Conservation (phyloP, 1,284 basidiomycete species). For the Marasmius oreades region DNA sequence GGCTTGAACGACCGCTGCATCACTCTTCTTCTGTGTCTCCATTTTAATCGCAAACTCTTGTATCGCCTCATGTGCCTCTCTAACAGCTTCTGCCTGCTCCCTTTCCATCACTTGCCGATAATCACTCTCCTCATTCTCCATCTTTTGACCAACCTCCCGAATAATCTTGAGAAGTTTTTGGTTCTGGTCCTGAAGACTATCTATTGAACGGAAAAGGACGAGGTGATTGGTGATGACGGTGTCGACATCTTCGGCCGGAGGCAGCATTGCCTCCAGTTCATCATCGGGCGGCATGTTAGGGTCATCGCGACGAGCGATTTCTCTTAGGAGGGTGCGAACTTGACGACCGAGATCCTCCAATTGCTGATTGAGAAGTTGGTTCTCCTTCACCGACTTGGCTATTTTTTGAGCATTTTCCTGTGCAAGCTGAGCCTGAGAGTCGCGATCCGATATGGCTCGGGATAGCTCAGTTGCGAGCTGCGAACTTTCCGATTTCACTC, state of each 20-base stretch:
- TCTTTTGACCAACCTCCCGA: slow-evolving; percentile 73
- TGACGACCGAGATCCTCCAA: slow-evolving; percentile 87
- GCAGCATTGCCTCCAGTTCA: slow-evolving; percentile 46
- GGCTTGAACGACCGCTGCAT: slow-evolving; percentile 71
- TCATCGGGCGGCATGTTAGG: slow-evolving; percentile 74
- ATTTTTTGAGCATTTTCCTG: slow-evolving; percentile 63
- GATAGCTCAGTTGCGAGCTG: slow-evolving; percentile 81
- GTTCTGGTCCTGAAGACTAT: slow-evolving; percentile 86
- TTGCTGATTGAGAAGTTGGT: slow-evolving; percentile 70
- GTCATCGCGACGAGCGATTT: slow-evolving; percentile 79
- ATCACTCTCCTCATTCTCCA: slow-evolving; percentile 75
- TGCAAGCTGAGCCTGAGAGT: slow-evolving; percentile 44
- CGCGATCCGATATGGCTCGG: slow-evolving; percentile 67
- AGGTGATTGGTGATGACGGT: slow-evolving; percentile 87
- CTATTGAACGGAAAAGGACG: slow-evolving; percentile 83
- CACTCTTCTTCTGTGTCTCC: slow-evolving; percentile 62
- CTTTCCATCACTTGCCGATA: slow-evolving; percentile 60
- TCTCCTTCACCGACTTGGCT: slow-evolving; percentile 62
- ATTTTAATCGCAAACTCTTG: slow-evolving; percentile 76
- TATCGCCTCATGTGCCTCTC: slow-evolving; percentile 86
- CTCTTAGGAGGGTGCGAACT: slow-evolving; percentile 75
- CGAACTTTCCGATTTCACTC: slow-evolving; percentile 71
- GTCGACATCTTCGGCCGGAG: slow-evolving; percentile 60
- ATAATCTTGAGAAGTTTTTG: slow-evolving; percentile 83
- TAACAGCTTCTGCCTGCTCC: slow-evolving; percentile 79